A percentile compares a stretch with the other conserved stretches of the same genome.
Conservation (phyloP, 345 rosid genomes). For the Rhizophora apiculata region DNA sequence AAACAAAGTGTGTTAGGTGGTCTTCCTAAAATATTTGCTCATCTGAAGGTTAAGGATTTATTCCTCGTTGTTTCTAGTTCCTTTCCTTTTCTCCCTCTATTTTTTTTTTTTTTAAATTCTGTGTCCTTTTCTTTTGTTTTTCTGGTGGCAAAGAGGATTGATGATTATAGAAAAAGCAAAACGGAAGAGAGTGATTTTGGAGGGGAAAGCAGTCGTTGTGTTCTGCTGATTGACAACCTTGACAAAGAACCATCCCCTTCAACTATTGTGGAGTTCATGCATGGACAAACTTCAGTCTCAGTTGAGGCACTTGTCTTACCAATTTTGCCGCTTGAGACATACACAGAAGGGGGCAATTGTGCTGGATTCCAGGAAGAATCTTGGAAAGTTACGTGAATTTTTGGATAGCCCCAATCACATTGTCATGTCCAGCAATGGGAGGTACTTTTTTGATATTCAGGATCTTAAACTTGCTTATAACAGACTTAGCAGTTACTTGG, state of each 20-base stretch:
- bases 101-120: not conserved
- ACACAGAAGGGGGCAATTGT: slow-evolving; percentile 26
- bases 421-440: slow-evolving; percentile 36
- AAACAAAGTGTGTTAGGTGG: not conserved
- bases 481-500: no score
- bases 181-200: slow-evolving; percentile 39
- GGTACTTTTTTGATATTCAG: slow-evolving; percentile 16
- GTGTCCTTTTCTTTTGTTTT: slow-evolving; percentile 1
- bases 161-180: not conserved
- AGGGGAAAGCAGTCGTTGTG: slow-evolving; percentile 12
- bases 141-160: slow-evolving; percentile 5
- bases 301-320: slow-evolving; percentile 30
- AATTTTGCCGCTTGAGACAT: slow-evolving; percentile 29
- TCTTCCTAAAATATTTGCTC: not conserved
- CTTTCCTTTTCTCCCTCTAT: no score
- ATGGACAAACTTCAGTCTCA: slow-evolving; percentile 24
- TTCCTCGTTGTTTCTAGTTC: no score
- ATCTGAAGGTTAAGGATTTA: no score
- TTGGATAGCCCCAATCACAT: slow-evolving; percentile 37
- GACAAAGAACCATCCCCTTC: slow-evolving; percentile 37
- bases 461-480: no score
- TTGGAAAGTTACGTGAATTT: slow-evolving; percentile 25
- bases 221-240: slow-evolving; percentile 35
- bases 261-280: slow-evolving; percentile 35
- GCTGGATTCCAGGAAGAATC: slow-evolving; percentile 12